phyloP scores from a whole-genome alignment of 305 asterid species.

The Solanum aculeatissimum region DNA sequence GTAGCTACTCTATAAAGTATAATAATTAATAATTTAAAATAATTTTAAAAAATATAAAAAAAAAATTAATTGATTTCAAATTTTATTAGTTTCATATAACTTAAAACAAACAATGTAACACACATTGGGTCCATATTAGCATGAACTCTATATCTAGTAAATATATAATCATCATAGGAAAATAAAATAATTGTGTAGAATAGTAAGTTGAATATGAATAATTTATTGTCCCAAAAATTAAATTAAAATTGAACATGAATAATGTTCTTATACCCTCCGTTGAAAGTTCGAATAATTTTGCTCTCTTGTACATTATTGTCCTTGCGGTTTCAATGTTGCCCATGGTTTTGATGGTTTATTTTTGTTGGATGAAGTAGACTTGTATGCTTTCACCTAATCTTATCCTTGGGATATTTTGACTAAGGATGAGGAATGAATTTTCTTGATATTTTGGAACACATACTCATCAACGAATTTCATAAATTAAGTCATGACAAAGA shows the following conservation, averaged over 20 bases:
- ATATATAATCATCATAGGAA: neutral
- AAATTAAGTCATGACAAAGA: neutral
- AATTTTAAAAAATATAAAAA: too few relatives aligned
- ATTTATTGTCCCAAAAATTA: too few relatives aligned
- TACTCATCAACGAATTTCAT: neutral
- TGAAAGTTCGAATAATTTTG: neutral
- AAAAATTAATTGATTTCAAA: too few relatives aligned
- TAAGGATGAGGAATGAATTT: neutral
- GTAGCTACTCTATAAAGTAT: too few relatives aligned
- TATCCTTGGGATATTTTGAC: neutral
- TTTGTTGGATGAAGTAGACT: neutral
- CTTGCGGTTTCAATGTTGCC: neutral
- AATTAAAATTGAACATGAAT: too few relatives aligned
- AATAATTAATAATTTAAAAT: too few relatives aligned
- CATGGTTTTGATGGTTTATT: neutral
- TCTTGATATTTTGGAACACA: neutral
- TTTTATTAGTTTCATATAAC: too few relatives aligned
- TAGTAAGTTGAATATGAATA: too few relatives aligned
- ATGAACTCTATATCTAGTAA: neutral
- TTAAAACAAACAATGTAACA: too few relatives aligned
- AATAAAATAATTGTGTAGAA: neutral
- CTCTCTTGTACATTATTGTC: neutral
- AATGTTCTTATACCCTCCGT: neutral
- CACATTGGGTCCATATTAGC: too few relatives aligned
- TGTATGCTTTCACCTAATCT: conserved; percentile 2